These are phyloP conservation scores for Arachis hypogaea DNA, from an alignment of 306 rosid species.

Conservation along the genomic window DNA sequence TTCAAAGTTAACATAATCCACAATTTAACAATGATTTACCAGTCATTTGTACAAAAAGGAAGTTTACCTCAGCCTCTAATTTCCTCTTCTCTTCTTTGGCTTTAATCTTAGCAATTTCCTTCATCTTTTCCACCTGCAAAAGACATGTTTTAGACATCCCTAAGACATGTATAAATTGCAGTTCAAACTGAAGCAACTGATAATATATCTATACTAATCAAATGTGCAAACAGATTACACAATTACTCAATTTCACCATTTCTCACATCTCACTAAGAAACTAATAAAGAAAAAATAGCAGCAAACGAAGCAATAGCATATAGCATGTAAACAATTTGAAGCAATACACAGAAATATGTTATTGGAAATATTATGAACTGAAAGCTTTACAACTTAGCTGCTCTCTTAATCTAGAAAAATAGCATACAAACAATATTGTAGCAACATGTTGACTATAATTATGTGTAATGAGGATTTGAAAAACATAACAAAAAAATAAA, in stretches of 20 bases:
- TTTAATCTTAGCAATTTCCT: constrained; percentile 77
- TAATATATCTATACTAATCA: constrained; percentile 13
- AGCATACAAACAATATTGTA: constrained; percentile 21
- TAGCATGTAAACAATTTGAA: background rate
- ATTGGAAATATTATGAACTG: constrained; percentile 18
- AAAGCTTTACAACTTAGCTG: constrained; percentile 25
- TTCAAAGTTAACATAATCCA: constrained; percentile 14
- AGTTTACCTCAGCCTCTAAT: constrained; percentile 74
- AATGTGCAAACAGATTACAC: background rate
- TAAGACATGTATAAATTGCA: constrained; percentile 15
- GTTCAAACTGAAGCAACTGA: constrained; percentile 25
- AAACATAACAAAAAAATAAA: background rate
- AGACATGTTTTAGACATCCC: constrained; percentile 33
- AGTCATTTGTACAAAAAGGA: constrained; percentile 30
- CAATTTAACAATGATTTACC: constrained; percentile 28
- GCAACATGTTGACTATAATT: background rate
- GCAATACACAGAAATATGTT: background rate
- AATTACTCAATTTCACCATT: constrained; percentile 15
- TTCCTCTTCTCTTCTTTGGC: constrained; percentile 86
- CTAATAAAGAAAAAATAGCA: background rate
- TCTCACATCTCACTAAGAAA: background rate
- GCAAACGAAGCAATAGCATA: background rate
- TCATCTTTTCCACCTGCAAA: constrained; percentile 82
- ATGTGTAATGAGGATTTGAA: background rate
- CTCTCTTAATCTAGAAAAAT: constrained; percentile 3